Base-by-base conservation (phyloP, 768 basidiomycete species). In the Mycena pura region DNA sequence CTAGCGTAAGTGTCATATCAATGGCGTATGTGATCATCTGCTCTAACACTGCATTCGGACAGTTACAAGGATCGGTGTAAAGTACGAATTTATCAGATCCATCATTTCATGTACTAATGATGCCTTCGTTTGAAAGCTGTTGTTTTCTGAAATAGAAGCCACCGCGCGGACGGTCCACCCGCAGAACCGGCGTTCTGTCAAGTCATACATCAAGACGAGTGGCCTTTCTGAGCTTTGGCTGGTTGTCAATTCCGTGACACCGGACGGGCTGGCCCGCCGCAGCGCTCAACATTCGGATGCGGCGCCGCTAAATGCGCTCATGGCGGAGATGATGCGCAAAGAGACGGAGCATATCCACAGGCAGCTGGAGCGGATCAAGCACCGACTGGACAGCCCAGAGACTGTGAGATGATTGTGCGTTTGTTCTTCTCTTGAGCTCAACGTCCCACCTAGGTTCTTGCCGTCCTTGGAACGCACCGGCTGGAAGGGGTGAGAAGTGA, bases 221-320 rank as follows among this genome's bases (percentile, higher is more conserved):
- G 64, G 64, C 10, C 51, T 65, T 3, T 65, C 64, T 3, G 64
- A 65, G 25, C 60, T 65, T 17, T 63, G 60, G 54, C 57, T 66
- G 3, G 58, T 63, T 15, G 62, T 66, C 6, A 60, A 66, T 44
- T 63, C 61, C 8, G 25, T 66, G 15, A 22, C 36, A 2, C 25
- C 34, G 5, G 62, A 66, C 27, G 39, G 47, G 0, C 25, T 60
- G 1, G 48, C 44, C 3, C 45, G 46, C 21, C 44, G 46, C 19
- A 25, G 43, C 6, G 43, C 28, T 10, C 61, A 60, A 19, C 62
- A 56, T n/a, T 19, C 56, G 9, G 64, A 58, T 24, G 40, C 21
- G 40, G 57, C 8, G 28, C 57, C 51, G n/a, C 29, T 66, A 15
- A 34, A 51, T 54, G 53, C 34, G 10, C 28, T 66, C 4, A 27